Conservation (phyloP, 1,139 yeast species). For the Diutina mesorugosa region DNA sequence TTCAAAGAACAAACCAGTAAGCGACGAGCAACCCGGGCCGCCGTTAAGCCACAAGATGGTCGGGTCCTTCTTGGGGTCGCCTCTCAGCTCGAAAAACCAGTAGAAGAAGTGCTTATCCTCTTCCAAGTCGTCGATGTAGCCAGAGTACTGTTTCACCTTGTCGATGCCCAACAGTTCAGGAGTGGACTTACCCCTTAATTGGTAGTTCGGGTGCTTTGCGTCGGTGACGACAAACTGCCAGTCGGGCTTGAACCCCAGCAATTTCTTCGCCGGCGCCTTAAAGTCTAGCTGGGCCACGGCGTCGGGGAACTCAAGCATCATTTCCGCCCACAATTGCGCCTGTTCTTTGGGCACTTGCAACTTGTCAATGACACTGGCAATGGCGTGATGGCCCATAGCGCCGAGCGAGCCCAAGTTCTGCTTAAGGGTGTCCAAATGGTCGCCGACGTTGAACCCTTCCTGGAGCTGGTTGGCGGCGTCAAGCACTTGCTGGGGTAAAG, state of each 20-base stretch:
- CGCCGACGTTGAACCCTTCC: neutral
- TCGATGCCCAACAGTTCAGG: conserved; percentile 55
- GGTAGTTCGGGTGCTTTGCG: conserved; percentile 36
- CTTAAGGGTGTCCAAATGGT: neutral
- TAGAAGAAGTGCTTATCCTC: conserved; percentile 76
- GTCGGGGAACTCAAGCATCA: conserved; percentile 45
- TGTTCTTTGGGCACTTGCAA: conserved; percentile 1
- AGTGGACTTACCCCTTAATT: conserved; percentile 46
- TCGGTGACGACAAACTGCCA: conserved; percentile 47
- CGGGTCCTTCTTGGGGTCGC: conserved; percentile 79
- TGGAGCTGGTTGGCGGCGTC: neutral
- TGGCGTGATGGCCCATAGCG: neutral
- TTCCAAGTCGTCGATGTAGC: conserved; percentile 75
- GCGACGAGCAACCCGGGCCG: conserved; percentile 85
- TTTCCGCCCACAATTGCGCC: conserved; percentile 39
- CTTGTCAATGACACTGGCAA: neutral
- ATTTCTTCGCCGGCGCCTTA: conserved; percentile 36
- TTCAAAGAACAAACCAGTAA: conserved; percentile 87
- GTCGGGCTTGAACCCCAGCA: conserved; percentile 16
- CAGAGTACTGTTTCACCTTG: conserved; percentile 69
- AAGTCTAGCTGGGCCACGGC: conserved; percentile 35
- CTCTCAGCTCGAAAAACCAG: conserved; percentile 83
- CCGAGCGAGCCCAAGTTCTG: neutral
- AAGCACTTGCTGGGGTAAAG: neutral
- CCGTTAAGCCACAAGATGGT: conserved; percentile 82